A percentile compares a stretch with the other conserved stretches of the same genome.
phyloP scores from a whole-genome alignment of 2,329 filamentous ascomycete species.

The Pseudogymnoascus sp. region DNA sequence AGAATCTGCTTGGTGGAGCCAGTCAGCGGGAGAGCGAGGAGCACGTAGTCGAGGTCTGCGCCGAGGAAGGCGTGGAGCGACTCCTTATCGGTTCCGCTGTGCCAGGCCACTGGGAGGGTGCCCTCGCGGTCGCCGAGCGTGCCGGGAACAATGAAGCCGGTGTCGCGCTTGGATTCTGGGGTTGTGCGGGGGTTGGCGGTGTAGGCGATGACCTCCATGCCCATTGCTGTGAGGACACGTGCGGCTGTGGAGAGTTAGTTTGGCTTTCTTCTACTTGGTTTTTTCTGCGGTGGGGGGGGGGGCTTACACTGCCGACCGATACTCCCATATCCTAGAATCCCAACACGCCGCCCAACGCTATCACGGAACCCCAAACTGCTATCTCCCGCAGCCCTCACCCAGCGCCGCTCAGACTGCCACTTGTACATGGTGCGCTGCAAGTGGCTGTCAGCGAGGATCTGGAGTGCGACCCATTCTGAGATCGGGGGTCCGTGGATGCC shows the following conservation, averaged over 20 bases:
- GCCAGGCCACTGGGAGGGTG: slow-evolving; percentile 31
- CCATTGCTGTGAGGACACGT: slow-evolving; percentile 45
- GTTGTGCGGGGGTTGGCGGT: slow-evolving; percentile 53
- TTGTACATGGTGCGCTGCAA: slow-evolving; percentile 47
- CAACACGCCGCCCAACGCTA: slow-evolving; percentile 49
- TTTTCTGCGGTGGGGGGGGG: not conserved
- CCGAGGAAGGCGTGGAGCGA: slow-evolving; percentile 30
- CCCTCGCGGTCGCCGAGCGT: slow-evolving; percentile 41
- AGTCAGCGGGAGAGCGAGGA: slow-evolving; percentile 32
- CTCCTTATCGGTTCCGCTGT: slow-evolving; percentile 27
- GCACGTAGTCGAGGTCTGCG: slow-evolving; percentile 31
- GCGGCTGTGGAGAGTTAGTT: slow-evolving; percentile 34
- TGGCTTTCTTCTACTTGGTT: not conserved
- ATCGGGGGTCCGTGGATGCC: slow-evolving; percentile 47
- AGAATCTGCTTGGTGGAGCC: slow-evolving; percentile 32
- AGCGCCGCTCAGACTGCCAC: slow-evolving; percentile 47
- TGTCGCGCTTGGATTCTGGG: slow-evolving; percentile 47
- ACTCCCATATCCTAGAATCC: slow-evolving; percentile 36
- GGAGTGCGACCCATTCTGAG: slow-evolving; percentile 59
- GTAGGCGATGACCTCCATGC: slow-evolving; percentile 57
- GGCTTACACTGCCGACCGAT: slow-evolving; percentile 35
- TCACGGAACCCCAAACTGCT: slow-evolving; percentile 35
- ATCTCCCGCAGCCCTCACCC: slow-evolving; percentile 33
- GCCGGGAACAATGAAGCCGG: slow-evolving; percentile 55
- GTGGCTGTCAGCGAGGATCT: slow-evolving; percentile 49